Percentiles rank a stretch among this genome's conserved stretches.
Evolutionary conservation across 177 flowering plant species (phyloP).

Genomic region (Vitis hybrid): DNA sequence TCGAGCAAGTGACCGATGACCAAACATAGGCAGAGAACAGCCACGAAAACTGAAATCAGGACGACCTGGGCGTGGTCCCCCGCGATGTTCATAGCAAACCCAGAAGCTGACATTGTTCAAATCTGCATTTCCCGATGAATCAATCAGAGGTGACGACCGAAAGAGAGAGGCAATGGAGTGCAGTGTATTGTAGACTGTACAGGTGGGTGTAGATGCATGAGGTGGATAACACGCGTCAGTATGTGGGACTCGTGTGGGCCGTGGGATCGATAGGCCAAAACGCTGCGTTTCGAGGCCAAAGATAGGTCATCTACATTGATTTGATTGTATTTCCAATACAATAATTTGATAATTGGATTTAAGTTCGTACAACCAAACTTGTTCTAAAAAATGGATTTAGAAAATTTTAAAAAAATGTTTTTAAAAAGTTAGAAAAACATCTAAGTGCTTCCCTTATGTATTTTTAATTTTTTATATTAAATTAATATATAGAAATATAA

Average conservation of each 20-base stretch:
- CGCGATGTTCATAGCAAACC: conserved; percentile 10
- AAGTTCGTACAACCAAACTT: too few species aligned
- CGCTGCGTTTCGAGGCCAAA: too few species aligned
- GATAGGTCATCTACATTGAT: not conserved
- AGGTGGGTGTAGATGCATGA: not conserved
- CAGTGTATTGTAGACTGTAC: not conserved
- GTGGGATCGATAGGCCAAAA: too few species aligned
- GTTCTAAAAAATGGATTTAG: too few species aligned
- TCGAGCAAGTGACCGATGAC: conserved; percentile 62
- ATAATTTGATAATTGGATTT: too few species aligned
- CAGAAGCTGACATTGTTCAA: conserved; percentile 4
- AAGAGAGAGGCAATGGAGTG: not conserved
- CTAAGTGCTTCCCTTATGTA: too few species aligned
- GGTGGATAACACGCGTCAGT: conserved; percentile 1
- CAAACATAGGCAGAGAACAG: conserved; percentile 52
- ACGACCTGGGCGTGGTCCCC: conserved; percentile 41
- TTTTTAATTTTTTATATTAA: too few species aligned
- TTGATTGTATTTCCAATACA: not conserved
- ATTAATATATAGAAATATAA: too few species aligned
- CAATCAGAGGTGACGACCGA: not conserved
- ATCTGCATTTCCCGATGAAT: not conserved
- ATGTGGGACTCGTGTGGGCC: too few species aligned
- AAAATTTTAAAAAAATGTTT: too few species aligned
- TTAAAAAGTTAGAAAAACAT: too few species aligned
- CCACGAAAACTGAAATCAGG: conserved; percentile 46